These are phyloP conservation scores for Crucibulum laeve DNA, from an alignment of 768 basidiomycete genomes.

Conservation along the genomic window DNA sequence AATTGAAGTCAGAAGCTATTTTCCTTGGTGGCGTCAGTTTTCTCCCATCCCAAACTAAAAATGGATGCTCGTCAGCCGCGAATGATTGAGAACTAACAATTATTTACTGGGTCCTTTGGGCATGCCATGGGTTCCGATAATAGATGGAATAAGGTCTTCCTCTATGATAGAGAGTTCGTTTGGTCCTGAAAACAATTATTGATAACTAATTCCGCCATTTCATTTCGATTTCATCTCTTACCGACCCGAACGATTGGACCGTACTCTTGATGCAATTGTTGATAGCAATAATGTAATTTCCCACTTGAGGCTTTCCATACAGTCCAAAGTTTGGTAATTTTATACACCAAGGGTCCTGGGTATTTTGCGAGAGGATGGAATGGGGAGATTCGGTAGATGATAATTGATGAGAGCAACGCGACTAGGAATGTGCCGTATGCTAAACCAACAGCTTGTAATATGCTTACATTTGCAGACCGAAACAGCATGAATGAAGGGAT, in stretches of 20 bases:
- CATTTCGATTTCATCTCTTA: conserved; percentile 3
- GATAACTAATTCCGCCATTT: neutral
- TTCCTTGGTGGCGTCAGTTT: conserved; percentile 24
- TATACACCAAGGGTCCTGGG: conserved; percentile 25
- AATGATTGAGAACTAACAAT: conserved; percentile 4
- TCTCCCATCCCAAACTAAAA: conserved; percentile 40
- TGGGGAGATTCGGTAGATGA: conserved; percentile 28
- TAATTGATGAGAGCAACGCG: too few relatives aligned
- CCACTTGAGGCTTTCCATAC: conserved; percentile 13
- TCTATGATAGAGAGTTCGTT: conserved; percentile 50
- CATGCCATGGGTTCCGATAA: conserved; percentile 45
- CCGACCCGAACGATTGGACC: conserved; percentile 31
- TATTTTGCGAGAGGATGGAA: conserved; percentile 28
- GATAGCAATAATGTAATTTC: conserved; percentile 18
- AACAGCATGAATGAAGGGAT: too few relatives aligned
- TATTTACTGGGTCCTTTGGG: conserved; percentile 49
- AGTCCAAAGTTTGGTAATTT: conserved; percentile 23
- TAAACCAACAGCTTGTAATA: too few relatives aligned
- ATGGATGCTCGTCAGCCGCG: neutral
- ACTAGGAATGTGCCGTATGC: too few relatives aligned
- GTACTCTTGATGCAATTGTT: conserved; percentile 24
- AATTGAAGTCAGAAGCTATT: conserved; percentile 8
- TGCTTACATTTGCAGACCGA: too few relatives aligned
- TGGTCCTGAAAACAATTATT: conserved; percentile 29
- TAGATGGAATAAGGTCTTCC: conserved; percentile 30